These are phyloP conservation scores for Starmerella apicola DNA, from an alignment of 805 yeast genomes.

Conservation along the genomic window DNA sequence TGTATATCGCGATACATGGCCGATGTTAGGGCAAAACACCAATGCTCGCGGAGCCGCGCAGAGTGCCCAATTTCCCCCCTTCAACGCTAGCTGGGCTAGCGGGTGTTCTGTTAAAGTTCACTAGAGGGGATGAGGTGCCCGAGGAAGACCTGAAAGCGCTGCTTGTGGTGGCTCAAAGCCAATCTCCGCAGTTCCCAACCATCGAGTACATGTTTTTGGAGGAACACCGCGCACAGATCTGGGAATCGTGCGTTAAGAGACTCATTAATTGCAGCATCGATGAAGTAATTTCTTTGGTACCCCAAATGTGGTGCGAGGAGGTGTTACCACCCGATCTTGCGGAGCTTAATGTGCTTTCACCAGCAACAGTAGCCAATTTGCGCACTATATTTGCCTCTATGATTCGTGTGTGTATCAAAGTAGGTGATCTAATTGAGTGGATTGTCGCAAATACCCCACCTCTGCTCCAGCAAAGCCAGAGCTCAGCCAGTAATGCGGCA, in stretches of 20 bases:
- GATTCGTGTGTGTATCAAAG: conserved; percentile 14
- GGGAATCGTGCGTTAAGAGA: neutral
- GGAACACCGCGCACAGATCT: conserved; percentile 1
- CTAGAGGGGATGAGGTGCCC: conserved; percentile 1
- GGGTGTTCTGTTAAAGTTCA: conserved; percentile 1
- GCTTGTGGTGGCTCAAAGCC: too few species aligned
- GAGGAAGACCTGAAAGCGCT: too few species aligned
- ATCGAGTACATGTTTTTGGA: conserved; percentile 2
- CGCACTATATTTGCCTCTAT: conserved; percentile 18
- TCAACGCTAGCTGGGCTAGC: too few species aligned
- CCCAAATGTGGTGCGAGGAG: neutral
- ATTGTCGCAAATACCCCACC: conserved; percentile 1
- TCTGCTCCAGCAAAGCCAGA: neutral
- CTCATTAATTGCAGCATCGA: neutral
- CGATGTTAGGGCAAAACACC: too few species aligned
- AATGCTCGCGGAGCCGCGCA: too few species aligned
- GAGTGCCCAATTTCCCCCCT: too few species aligned
- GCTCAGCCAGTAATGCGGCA: neutral
- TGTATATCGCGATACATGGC: too few species aligned
- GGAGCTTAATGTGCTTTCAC: neutral
- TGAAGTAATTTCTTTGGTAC: neutral
- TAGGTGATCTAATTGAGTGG: conserved; percentile 3
- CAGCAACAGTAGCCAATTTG: neutral
- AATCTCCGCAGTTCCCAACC: neutral
- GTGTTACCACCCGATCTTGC: neutral